These are phyloP conservation scores for Patellaria atrata DNA, from an alignment of 495 filamentous ascomycete species.

Conservation along the genomic window DNA sequence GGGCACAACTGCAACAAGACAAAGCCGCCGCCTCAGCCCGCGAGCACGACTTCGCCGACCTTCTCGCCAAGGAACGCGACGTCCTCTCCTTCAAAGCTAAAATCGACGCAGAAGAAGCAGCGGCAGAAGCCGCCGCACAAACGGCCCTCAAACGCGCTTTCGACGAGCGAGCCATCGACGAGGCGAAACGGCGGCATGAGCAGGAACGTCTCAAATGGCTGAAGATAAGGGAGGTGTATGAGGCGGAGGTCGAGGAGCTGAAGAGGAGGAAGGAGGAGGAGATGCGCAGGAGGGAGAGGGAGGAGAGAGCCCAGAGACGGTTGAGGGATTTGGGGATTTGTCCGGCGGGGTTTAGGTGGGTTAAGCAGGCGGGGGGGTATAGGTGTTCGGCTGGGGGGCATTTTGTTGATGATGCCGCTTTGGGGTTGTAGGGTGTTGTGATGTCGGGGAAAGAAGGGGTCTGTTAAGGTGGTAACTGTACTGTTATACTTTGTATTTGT, in stretches of 20 bases:
- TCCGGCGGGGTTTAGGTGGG: conserved; percentile 24
- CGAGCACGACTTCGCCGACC: conserved; percentile 7
- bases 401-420: conserved; percentile 27
- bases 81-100: conserved; percentile 1
- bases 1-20: conserved; percentile 43
- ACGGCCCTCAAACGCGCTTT: no score
- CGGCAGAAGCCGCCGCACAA: conserved; percentile 7
- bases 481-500: no score
- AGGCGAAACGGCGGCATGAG: conserved; percentile 3
- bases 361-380: conserved; percentile 26
- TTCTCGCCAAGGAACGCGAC: conserved; percentile 3
- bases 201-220: background rate
- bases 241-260: conserved; percentile 23
- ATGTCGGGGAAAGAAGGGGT: no score
- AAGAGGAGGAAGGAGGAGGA: conserved; percentile 18
- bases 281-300: conserved; percentile 20
- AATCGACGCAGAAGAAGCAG: conserved; percentile 2
- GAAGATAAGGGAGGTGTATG: conserved; percentile 5
- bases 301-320: conserved; percentile 18
- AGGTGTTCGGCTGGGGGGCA: conserved; percentile 40
- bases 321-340: conserved; percentile 25
- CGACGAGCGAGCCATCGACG: no score
- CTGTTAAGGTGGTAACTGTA: no score
- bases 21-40: conserved; percentile 18
- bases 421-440: conserved; percentile 3